These are phyloP conservation scores for Candolleomyces efflorescens DNA, from an alignment of 768 basidiomycete genomes.

Conservation along the genomic window DNA sequence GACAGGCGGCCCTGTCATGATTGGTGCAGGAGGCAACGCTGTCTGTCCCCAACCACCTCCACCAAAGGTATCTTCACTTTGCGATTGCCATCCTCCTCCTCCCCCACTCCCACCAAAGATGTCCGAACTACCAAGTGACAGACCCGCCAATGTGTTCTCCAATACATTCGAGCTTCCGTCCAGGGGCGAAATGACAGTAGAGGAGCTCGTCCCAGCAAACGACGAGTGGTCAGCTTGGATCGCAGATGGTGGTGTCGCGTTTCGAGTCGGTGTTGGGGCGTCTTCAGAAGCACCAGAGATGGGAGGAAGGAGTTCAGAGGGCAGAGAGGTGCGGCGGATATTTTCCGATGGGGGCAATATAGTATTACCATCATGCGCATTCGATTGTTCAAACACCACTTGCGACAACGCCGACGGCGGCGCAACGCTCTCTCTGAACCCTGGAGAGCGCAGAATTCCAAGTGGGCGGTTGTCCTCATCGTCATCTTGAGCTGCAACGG, in stretches of 20 bases:
- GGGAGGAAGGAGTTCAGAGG: neutral
- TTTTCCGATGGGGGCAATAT: no score
- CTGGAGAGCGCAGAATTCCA: slow-evolving; percentile 34
- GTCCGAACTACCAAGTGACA: slow-evolving; percentile 28
- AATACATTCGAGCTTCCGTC: slow-evolving; percentile 19
- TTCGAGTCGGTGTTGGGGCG: neutral
- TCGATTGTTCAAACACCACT: no score
- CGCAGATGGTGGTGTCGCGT: neutral
- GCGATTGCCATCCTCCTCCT: slow-evolving; percentile 4
- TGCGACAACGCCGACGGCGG: slow-evolving; percentile 9
- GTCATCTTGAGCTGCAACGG: slow-evolving; percentile 23
- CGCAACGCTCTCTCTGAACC: slow-evolving; percentile 50
- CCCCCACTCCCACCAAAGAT: slow-evolving; percentile 18
- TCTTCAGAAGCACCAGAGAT: neutral
- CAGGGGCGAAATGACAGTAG: slow-evolving; percentile 33
- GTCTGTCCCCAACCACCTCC: slow-evolving; percentile 11
- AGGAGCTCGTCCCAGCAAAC: neutral
- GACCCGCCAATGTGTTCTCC: slow-evolving; percentile 32
- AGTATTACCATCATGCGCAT: no score
- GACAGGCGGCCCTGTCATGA: slow-evolving; percentile 4
- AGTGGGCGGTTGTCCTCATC: slow-evolving; percentile 32
- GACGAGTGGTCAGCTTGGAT: neutral
- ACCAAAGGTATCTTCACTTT: slow-evolving; percentile 8
- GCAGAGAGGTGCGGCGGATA: neutral
- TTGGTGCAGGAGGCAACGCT: slow-evolving; percentile 11